phyloP scores from a whole-genome alignment of 2,329 filamentous ascomycete genomes.

The Ophiostoma sp. region DNA sequence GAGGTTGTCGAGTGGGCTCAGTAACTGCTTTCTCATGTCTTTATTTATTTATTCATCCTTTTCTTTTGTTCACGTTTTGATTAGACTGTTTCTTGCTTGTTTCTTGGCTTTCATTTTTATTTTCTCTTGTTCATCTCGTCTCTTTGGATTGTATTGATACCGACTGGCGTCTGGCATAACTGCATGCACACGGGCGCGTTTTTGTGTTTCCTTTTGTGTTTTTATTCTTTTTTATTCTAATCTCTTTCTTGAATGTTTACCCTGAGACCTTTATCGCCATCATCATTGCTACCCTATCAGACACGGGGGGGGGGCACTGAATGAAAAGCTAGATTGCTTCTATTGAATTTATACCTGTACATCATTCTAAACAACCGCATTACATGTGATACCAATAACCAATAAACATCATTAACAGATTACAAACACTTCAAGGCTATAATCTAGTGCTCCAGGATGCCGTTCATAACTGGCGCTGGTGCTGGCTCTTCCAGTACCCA shows the following conservation, averaged over 20 bases:
- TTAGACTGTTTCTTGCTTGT: not conserved
- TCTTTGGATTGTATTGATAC: constrained; percentile 16
- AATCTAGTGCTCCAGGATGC: constrained; percentile 29
- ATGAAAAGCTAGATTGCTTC: not conserved
- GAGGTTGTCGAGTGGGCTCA: constrained; percentile 87
- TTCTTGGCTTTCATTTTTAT: not conserved
- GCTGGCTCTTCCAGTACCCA: constrained; percentile 47
- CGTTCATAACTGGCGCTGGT: constrained; percentile 37
- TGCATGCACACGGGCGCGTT: not conserved
- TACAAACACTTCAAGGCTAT: no score
- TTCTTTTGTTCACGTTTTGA: not conserved
- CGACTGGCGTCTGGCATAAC: constrained; percentile 20
- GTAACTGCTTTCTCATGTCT: not conserved
- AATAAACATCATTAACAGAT: not conserved
- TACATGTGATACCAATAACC: not conserved
- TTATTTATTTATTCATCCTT: not conserved
- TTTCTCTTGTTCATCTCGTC: not conserved
- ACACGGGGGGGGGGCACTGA: not conserved
- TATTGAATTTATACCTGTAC: not conserved
- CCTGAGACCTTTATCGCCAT: no score
- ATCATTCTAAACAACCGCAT: not conserved
- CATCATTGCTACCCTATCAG: not conserved
- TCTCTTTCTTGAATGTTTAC: not conserved
- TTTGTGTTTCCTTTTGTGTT: not conserved
- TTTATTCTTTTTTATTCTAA: not conserved